Percentiles rank a stretch among this genome's conserved stretches.
These are phyloP conservation scores for Vararia minispora DNA, from an alignment of 768 basidiomycete species.

Conservation along the genomic window DNA sequence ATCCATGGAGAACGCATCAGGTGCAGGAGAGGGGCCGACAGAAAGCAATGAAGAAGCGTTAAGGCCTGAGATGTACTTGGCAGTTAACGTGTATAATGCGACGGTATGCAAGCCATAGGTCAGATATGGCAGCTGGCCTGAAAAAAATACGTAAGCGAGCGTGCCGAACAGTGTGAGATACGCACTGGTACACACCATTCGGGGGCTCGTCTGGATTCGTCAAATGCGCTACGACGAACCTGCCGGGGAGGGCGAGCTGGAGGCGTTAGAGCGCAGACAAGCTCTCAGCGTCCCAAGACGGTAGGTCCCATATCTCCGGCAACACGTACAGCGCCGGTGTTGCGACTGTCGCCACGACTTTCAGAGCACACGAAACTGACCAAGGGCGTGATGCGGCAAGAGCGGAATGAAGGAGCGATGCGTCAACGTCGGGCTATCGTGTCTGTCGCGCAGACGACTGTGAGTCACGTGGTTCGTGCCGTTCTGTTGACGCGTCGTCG, in stretches of 20 bases:
- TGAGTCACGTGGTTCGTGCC: too few relatives aligned
- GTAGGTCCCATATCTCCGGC: constrained; percentile 54
- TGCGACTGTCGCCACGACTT: too few relatives aligned
- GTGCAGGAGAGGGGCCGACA: constrained; percentile 11
- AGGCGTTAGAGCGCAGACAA: constrained; percentile 57
- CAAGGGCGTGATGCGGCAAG: too few relatives aligned
- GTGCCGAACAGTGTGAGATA: neutral
- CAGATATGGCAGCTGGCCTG: constrained; percentile 67
- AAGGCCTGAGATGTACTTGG: constrained; percentile 51
- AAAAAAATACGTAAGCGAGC: neutral
- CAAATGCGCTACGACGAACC: constrained; percentile 50
- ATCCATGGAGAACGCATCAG: constrained; percentile 20
- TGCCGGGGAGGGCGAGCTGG: constrained; percentile 58
- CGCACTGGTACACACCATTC: constrained; percentile 43
- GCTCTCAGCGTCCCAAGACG: constrained; percentile 57
- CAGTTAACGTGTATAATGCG: constrained; percentile 46
- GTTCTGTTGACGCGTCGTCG: too few relatives aligned
- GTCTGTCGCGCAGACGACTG: too few relatives aligned
- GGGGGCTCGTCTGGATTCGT: constrained; percentile 65
- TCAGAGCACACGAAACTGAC: too few relatives aligned
- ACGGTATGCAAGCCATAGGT: constrained; percentile 42
- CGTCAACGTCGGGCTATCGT: too few relatives aligned
- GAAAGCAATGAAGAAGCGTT: constrained; percentile 22
- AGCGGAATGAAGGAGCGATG: too few relatives aligned
- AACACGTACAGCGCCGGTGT: constrained; percentile 43